These are phyloP conservation scores for Asterochloris sp. DNA, from an alignment of 139 green algal genomes.

Conservation along the genomic window DNA sequence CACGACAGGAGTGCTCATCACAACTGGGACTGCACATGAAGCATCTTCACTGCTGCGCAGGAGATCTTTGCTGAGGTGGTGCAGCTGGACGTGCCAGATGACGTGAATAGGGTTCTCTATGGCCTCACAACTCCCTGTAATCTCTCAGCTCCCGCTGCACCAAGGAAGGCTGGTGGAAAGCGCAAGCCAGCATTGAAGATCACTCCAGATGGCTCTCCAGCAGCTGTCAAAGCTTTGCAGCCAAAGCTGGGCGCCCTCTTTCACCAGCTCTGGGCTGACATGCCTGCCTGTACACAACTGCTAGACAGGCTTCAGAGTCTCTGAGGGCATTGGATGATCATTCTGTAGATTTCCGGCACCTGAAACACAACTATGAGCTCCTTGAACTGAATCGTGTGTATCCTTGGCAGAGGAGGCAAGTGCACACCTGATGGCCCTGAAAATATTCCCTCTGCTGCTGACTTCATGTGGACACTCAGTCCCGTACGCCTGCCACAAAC, in stretches of 20 bases:
- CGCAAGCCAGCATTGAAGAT: not conserved
- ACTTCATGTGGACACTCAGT: too few species aligned
- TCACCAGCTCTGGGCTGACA: too few species aligned
- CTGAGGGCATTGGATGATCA: too few species aligned
- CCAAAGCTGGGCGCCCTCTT: not conserved
- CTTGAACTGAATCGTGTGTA: too few species aligned
- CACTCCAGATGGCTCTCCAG: not conserved
- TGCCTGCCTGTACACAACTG: too few species aligned
- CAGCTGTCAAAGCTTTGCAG: not conserved
- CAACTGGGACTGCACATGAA: not conserved
- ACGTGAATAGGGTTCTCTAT: conserved; percentile 54
- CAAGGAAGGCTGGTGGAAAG: not conserved
- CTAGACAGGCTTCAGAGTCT: too few species aligned
- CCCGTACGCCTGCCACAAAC: too few species aligned
- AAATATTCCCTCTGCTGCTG: too few species aligned
- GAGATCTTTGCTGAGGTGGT: conserved; percentile 43
- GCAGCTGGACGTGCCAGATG: conserved; percentile 38
- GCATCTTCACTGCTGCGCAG: not conserved
- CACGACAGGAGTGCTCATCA: not conserved
- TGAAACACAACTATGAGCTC: too few species aligned
- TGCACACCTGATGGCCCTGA: too few species aligned
- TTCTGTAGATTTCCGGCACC: too few species aligned
- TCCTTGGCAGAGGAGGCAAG: too few species aligned
- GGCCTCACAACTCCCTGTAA: conserved; percentile 14
- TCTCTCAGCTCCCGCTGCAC: not conserved